These are phyloP conservation scores for Cryptococcus sp. DNA, from an alignment of 1,284 basidiomycete genomes.

Conservation along the genomic window DNA sequence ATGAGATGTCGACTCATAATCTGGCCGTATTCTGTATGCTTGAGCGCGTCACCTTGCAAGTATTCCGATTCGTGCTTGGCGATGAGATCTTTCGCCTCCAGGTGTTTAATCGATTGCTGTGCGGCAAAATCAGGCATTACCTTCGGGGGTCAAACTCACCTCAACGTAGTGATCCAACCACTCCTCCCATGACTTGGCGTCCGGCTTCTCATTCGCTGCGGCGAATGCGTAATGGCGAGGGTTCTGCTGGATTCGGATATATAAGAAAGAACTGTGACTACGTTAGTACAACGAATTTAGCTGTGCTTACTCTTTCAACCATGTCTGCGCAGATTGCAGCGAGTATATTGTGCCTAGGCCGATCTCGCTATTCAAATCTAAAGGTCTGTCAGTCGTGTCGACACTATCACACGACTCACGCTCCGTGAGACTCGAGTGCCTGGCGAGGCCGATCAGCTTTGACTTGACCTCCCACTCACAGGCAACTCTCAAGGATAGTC, in stretches of 20 bases:
- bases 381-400: neutral
- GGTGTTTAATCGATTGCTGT: conserved; percentile 62
- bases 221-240: conserved; percentile 65
- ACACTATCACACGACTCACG: conserved; percentile 45
- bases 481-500: conserved; percentile 77
- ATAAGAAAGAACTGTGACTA: conserved; percentile 68
- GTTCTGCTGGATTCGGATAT: conserved; percentile 78
- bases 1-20: conserved; percentile 48
- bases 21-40: conserved; percentile 26
- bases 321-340: conserved; percentile 65
- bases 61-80: conserved; percentile 41
- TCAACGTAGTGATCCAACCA: conserved; percentile 74
- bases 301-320: conserved; percentile 62
- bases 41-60: conserved; percentile 3
- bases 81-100: conserved; percentile 66
- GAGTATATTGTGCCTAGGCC: conserved; percentile 75
- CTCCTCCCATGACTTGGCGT: conserved; percentile 53
- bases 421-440: conserved; percentile 76
- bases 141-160: conserved; percentile 21
- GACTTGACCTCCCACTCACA: conserved; percentile 44
- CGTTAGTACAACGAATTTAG: neutral
- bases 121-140: neutral
- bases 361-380: conserved; percentile 85
- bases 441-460: conserved; percentile 7
- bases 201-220: conserved; percentile 44